phyloP scores from a whole-genome alignment of 2,329 filamentous ascomycete species.

The Xylaria sp. region DNA sequence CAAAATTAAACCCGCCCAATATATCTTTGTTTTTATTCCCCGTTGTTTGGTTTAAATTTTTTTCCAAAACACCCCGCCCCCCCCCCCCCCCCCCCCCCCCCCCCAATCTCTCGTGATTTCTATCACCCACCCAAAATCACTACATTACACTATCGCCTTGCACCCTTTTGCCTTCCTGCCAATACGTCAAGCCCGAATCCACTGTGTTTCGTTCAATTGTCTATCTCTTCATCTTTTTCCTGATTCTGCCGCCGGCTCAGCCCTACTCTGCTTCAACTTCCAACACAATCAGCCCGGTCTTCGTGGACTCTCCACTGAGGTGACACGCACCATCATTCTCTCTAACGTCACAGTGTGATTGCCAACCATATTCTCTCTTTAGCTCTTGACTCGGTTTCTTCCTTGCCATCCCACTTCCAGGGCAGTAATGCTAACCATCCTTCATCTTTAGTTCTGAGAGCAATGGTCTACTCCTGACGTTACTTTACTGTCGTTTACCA shows the following conservation, averaged over 20 bases:
- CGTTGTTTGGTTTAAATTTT: too few species aligned
- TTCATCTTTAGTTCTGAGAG: neutral
- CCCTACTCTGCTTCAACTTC: neutral
- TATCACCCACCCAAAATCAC: neutral
- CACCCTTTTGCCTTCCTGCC: neutral
- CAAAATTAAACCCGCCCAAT: too few species aligned
- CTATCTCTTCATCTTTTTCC: neutral
- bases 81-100: too few species aligned
- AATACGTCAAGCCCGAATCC: neutral
- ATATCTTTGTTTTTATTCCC: too few species aligned
- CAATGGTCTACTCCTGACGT: neutral
- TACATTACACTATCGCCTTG: too few species aligned
- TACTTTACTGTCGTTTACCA: neutral
- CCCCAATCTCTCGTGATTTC: neutral
- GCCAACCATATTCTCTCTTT: neutral
- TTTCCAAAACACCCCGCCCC: too few species aligned
- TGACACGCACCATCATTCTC: neutral
- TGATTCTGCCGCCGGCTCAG: too few species aligned
- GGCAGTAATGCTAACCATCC: neutral
- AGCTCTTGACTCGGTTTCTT: neutral
- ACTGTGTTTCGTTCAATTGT: neutral
- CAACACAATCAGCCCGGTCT: neutral
- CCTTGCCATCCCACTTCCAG: neutral
- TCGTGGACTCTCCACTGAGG: neutral
- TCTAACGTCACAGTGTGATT: neutral